Base-by-base conservation (phyloP, 768 basidiomycete species). In the Leccinum uliginosum region DNA sequence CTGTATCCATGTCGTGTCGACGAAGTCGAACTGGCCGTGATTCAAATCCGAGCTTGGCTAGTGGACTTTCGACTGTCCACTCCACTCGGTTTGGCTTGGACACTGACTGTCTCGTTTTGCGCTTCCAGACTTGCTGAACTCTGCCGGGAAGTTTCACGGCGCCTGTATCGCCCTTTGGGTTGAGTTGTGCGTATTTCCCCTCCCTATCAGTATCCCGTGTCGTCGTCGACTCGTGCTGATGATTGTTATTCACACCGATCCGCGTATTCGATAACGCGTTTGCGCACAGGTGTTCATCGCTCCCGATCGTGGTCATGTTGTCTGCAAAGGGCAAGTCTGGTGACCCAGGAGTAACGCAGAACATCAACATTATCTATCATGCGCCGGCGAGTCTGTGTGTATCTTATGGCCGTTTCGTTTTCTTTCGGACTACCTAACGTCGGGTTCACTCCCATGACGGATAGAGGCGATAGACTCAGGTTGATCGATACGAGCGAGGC, bases 351-450 rank as follows among this genome's bases (percentile, higher is more conserved):
- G 78, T 81, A 19, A 80, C 80, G 1, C 78, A 77, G 52, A 72
- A 64, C 2, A 77, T 83, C 61, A 75, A 80, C 51, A 67, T 71
- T 2, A 59, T 75, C 17, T 82, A 76, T 58, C 79, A 83, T 60
- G 68, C 74, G 2, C 70, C 74, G 2, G 79, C 76, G 1, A 56
- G 64, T 17, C 52, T 70, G 82, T 75, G 60, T 43, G 76, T 70
- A 6, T 53, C 26, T 29, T 11, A n/a, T 40, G 34, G 15, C 32
- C 0, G 14, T 15, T 51, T 5, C 11, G 23, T 23, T 35, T 7
- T n/a, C 7, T 43, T 21, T 27, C 10, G 14, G 8, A 38, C 15
- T 24, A 1, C 1, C 55, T 54, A 17, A 46, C n/a, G 11, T 6
- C 8, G 17, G 6, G 27, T 34, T 3, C 3, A 34, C 32, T 3